A percentile compares a stretch with the other conserved stretches of the same genome.
These are phyloP conservation scores for Pseudocercospora musae DNA, from an alignment of 2,329 filamentous ascomycete species.

Conservation along the genomic window DNA sequence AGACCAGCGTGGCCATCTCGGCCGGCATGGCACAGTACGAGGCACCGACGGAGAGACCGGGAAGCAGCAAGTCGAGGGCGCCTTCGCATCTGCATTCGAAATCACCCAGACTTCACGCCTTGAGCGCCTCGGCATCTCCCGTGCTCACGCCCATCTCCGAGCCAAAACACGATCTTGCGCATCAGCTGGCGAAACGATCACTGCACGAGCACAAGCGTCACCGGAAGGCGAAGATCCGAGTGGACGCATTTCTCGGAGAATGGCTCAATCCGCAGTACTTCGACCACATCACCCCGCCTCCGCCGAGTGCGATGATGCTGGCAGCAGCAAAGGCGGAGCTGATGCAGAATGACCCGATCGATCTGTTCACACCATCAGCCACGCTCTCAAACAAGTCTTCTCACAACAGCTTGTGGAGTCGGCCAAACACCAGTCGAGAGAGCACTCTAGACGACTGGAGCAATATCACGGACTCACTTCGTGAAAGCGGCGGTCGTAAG, in stretches of 20 bases:
- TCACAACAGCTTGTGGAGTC: conserved; percentile 47
- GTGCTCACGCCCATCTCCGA: conserved; percentile 36
- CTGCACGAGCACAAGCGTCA: conserved; percentile 36
- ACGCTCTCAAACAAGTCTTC: conserved; percentile 35
- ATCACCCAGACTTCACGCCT: conserved; percentile 32
- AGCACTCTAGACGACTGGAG: conserved; percentile 31
- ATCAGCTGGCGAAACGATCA: conserved; percentile 35
- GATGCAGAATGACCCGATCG: conserved; percentile 67
- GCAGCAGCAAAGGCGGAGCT: conserved; percentile 84
- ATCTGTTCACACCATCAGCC: conserved; percentile 39
- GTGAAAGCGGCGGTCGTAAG: neutral
- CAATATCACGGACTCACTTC: conserved; percentile 27
- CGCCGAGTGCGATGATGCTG: conserved; percentile 77
- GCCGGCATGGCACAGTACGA: conserved; percentile 74
- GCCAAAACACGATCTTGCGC: conserved; percentile 38
- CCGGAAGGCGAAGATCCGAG: conserved; percentile 62
- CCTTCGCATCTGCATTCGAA: conserved; percentile 30
- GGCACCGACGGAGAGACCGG: conserved; percentile 33
- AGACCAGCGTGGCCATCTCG: conserved; percentile 84
- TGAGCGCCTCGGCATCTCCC: conserved; percentile 28
- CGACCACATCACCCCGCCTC: conserved; percentile 81
- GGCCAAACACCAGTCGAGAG: conserved; percentile 32
- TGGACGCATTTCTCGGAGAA: conserved; percentile 92
- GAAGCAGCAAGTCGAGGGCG: conserved; percentile 28
- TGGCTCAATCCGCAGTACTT: conserved; percentile 95